Conservation (phyloP, 495 filamentous ascomycete species). For the Pyronema omphalodes region DNA sequence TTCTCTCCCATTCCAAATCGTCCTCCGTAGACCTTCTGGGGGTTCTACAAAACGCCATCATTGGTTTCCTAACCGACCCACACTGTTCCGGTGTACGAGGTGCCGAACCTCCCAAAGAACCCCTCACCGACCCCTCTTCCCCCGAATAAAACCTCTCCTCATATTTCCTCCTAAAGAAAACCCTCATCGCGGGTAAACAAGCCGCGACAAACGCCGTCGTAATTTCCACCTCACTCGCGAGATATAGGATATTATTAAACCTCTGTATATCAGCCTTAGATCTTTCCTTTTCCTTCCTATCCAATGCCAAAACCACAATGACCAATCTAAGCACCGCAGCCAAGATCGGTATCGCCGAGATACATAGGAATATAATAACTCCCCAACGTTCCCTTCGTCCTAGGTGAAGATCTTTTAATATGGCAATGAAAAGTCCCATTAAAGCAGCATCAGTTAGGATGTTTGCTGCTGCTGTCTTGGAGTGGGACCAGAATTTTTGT, state of each 20-base stretch:
- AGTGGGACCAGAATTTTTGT: conserved; percentile 2
- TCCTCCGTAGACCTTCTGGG: no score
- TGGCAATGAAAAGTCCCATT: not conserved
- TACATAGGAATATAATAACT: not conserved
- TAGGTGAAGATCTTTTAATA: not conserved
- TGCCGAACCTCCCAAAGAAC: no score
- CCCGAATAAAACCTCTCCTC: not conserved
- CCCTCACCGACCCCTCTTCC: not conserved
- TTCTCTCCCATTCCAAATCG: no score
- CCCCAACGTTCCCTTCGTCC: not conserved
- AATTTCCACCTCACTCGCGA: conserved; percentile 8
- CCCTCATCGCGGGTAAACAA: conserved; percentile 7
- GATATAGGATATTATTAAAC: not conserved
- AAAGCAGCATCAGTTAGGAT: not conserved
- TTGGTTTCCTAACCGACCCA: no score
- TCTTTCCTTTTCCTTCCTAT: no score
- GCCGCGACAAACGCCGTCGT: conserved; percentile 6
- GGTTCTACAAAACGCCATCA: no score
- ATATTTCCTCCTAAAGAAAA: not conserved
- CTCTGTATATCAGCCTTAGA: not conserved
- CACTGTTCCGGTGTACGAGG: no score
- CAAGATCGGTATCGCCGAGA: not conserved
- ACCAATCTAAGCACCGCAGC: not conserved
- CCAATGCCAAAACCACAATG: not conserved
- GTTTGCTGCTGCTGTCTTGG: conserved; percentile 2